Conservation (phyloP, 805 yeast species). For the Zygoascus flipseniorum region DNA sequence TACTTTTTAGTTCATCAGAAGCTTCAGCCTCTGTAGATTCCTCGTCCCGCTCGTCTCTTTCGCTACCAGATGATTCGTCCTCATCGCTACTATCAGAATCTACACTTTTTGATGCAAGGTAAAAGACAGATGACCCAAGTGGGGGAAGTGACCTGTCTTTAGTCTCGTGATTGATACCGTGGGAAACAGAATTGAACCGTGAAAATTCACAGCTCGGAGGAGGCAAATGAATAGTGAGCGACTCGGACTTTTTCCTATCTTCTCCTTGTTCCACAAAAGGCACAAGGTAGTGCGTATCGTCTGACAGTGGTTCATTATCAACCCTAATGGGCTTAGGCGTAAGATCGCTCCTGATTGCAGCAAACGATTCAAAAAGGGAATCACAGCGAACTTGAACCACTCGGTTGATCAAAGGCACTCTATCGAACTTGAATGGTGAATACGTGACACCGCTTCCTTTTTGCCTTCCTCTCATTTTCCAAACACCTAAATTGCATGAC, state of each 20-base stretch:
- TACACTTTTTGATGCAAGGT: conserved; percentile 2
- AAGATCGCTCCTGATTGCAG: conserved; percentile 55
- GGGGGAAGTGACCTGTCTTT: background rate
- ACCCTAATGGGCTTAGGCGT: conserved; percentile 50
- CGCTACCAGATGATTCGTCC: background rate
- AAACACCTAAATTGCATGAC: conserved; percentile 63
- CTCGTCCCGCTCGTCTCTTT: background rate
- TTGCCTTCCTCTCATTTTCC: conserved; percentile 27
- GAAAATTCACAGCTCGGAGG: background rate
- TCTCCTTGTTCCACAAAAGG: conserved; percentile 28
- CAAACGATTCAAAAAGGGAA: conserved; percentile 54
- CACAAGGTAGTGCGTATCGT: conserved; percentile 49
- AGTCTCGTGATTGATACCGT: background rate
- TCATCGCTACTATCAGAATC: conserved; percentile 1
- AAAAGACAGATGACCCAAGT: background rate
- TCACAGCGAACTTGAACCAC: conserved; percentile 61
- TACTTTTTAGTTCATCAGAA: background rate
- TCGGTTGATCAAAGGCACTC: conserved; percentile 45
- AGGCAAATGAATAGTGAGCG: background rate
- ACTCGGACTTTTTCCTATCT: conserved; percentile 1
- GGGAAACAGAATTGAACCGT: background rate
- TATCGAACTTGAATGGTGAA: conserved; percentile 42
- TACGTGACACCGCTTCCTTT: conserved; percentile 21
- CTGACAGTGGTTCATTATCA: conserved; percentile 36
- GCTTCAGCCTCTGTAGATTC: background rate